phyloP scores from a whole-genome alignment of 345 rosid genomes.

The thale cress (Arabidopsis thaliana) region TAIR10.1 NC_003076.8:4439001-4439500 shows the following conservation, averaged over 20 bases:
- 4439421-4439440: slow-evolving; percentile 93
- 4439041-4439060: not conserved
- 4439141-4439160: slow-evolving; percentile 89
- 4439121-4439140: slow-evolving; percentile 90
- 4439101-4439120: slow-evolving; percentile 87
- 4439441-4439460: slow-evolving; percentile 98
- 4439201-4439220: not conserved
- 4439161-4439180: slow-evolving; percentile 92
- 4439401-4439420: slow-evolving; percentile 96
- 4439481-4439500: not conserved
- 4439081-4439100: slow-evolving; percentile 87
- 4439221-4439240: not conserved
- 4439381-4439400: slow-evolving; percentile 59
- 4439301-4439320: slow-evolving; percentile 79
- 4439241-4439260: not conserved
- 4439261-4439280: slow-evolving; percentile 90
- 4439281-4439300: slow-evolving; percentile 72
- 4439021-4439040: not conserved
- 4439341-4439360: not conserved
- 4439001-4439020: not conserved
- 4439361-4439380: not conserved
- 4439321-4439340: slow-evolving; percentile 53
- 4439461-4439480: slow-evolving; percentile 32
- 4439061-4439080: slow-evolving; percentile 57
- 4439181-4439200: slow-evolving; percentile 39